Conservation (phyloP, 1,139 yeast species). For the Wickerhamomyces sp. region DNA sequence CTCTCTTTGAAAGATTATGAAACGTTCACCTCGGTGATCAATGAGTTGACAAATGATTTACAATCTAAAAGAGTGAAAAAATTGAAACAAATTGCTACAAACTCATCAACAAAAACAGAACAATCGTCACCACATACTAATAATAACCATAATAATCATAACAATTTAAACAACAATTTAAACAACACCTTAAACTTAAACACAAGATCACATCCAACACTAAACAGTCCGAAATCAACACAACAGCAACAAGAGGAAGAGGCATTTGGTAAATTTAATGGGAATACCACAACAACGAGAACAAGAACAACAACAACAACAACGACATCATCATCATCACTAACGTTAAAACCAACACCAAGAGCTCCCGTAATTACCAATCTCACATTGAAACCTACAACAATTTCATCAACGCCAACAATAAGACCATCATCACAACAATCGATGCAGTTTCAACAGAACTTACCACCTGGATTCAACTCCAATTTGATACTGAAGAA, state of each 20-base stretch:
- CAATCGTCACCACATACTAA: background rate
- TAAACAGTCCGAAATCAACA: background rate
- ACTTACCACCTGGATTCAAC: constrained; percentile 1
- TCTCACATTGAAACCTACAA: background rate
- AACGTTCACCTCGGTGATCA: background rate
- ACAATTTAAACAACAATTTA: background rate
- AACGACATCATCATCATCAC: background rate
- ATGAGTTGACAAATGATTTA: constrained; percentile 1
- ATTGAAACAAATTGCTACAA: background rate
- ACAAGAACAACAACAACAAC: background rate
- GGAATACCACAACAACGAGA: too few relatives aligned
- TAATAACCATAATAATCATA: background rate
- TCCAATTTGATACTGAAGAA: background rate
- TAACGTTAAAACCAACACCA: background rate
- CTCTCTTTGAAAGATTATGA: background rate
- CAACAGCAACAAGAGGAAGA: too few relatives aligned
- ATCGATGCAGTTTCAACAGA: background rate
- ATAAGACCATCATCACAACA: background rate
- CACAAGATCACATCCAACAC: background rate
- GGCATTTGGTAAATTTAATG: too few relatives aligned
- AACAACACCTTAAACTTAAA: background rate
- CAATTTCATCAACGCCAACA: background rate
- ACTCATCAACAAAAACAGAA: background rate
- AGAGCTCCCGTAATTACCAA: too few relatives aligned
- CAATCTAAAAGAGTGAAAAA: constrained; percentile 1